Evolutionary conservation across 1,284 basidiomycete genomes (phyloP), one percentile per base, ranked within the genome.

Genomic region (Ustilago xerochloae): DNA sequence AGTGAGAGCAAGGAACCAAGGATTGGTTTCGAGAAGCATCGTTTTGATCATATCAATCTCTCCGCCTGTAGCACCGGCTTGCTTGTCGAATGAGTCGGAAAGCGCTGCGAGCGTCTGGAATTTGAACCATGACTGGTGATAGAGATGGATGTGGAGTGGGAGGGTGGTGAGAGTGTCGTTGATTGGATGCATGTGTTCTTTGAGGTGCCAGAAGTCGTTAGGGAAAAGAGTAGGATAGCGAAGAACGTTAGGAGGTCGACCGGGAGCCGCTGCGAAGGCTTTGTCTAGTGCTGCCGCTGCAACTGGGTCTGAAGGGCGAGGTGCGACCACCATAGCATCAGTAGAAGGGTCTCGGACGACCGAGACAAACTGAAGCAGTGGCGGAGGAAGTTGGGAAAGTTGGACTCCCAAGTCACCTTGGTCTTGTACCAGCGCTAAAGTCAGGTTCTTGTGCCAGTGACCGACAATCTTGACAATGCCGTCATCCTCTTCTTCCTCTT

Each of bases 401-500:
- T 90, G 88, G 33, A 96, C 74, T 0, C 86, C 81, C 2, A 86
- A 77, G 16, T 87, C 87, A 75, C 93, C 91, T n/a, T 55, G 56
- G 20, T 78, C 78, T 13, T 68, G 60, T 1, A 98, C 87, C 43
- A 98, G 86, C 9, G 92, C 92, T 35, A 99, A 85, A 0, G 95
- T 97, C 20, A 98, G 83, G 84, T 98, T 97, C 88, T 91, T 80
- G 77, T 93, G 90, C 92, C 94, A 99, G 85, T 94, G 92, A 4
- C 92, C 90, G 38, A 91, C 88, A 73, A 88, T 85, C 35, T 64
- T 63, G 18, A 38, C 55, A 13, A 54, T 22, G 58, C 88, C 87
- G 50, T 88, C 87, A 6, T 88, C 83, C 28, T 84, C 86, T 35
- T 85, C 46, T 5, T 43, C 84, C 39, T 29, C 22, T 2, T 20